Base-by-base conservation (phyloP, 352 stramenopile genomes). In the Pythium rhizo-oryzae region DNA sequence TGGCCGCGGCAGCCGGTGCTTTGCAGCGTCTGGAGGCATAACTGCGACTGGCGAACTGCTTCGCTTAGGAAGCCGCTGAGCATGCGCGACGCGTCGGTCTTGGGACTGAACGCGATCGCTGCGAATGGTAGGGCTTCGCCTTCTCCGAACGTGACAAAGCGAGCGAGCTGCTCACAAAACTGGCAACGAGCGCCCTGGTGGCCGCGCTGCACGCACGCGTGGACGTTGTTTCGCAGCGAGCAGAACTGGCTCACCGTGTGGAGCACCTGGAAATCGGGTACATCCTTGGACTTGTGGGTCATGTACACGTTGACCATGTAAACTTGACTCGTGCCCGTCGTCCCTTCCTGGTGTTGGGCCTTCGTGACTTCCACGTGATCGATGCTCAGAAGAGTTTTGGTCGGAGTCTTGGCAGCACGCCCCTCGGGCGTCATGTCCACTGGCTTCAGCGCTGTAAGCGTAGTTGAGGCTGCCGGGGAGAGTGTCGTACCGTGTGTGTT, bases 211-310 rank as follows among this genome's bases (percentile, higher is more conserved):
- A 62, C 55, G 19, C 55, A 70, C 21, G 63, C 47, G 43, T 70
- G 63, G 5, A 70, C 15, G 19, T 35, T 62, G 37, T 70, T 60
- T 28, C 63, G 63, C 9, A 63, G 37, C 24, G 56, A 47, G 13
- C 46, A 54, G 35, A 64, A 70, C 24, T 70, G 52, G 9, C 41
- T 28, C n/a, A 58, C 23, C 18, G 54, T 49, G 39, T 64, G 63
- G 21, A 25, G 18, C 5, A 70, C 37, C 33, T 56, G 39, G 8
- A 66, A 30, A n/a, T 66, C 59, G 4, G 47, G 49, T n/a, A 3
- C 21, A 18, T 51, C n/a, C 44, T 21, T 51, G 19, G 16, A 24
- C 51, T 57, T 43, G 24, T 41, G 25, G 51, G 8, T 24, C 51
- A 18, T 33, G 47, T 15, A 35, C 23, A 35, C 47, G 8, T 35